Evolutionary conservation across 345 rosid species (phyloP).

Genomic region (Aurinia saxatilis): DNA sequence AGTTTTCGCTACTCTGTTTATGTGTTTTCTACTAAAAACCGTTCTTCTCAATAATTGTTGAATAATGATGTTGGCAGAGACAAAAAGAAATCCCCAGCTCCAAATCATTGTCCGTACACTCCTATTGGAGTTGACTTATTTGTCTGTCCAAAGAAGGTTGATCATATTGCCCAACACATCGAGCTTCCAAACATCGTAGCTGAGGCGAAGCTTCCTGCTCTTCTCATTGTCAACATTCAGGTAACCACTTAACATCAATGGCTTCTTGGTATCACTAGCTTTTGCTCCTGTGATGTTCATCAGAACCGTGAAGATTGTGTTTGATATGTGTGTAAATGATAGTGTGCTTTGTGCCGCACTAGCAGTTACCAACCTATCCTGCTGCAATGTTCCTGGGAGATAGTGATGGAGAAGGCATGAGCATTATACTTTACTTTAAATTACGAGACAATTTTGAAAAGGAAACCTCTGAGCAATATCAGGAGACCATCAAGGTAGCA

Average conservation of each 20-base stretch:
- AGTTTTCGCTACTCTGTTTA: not conserved
- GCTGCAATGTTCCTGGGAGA: slow-evolving; percentile 86
- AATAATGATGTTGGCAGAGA: slow-evolving; percentile 47
- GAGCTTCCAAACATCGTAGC: slow-evolving; percentile 71
- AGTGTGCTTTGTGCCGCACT: not conserved
- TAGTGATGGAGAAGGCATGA: slow-evolving; percentile 90
- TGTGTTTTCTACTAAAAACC: not conserved
- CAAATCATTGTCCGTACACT: slow-evolving; percentile 49
- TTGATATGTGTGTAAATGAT: not conserved
- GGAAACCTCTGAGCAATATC: slow-evolving; percentile 53
- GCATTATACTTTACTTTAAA: slow-evolving; percentile 80
- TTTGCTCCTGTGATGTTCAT: not conserved
- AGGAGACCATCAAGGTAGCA: slow-evolving; percentile 65
- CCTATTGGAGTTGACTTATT: slow-evolving; percentile 83
- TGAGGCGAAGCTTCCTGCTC: slow-evolving; percentile 61
- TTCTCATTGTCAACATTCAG: slow-evolving; percentile 91
- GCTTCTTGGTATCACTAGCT: not conserved
- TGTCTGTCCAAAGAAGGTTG: slow-evolving; percentile 66
- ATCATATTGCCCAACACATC: slow-evolving; percentile 84
- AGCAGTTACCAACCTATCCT: slow-evolving; percentile 91
- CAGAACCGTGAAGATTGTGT: not conserved
- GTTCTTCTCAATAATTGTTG: not conserved
- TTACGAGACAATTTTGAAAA: slow-evolving; percentile 53
- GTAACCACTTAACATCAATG: slow-evolving; percentile 26
- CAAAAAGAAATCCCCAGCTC: slow-evolving; percentile 67